Base-by-base conservation (phyloP, 2,329 filamentous ascomycete genomes). In the Colletotrichum gloeosporioides region DNA sequence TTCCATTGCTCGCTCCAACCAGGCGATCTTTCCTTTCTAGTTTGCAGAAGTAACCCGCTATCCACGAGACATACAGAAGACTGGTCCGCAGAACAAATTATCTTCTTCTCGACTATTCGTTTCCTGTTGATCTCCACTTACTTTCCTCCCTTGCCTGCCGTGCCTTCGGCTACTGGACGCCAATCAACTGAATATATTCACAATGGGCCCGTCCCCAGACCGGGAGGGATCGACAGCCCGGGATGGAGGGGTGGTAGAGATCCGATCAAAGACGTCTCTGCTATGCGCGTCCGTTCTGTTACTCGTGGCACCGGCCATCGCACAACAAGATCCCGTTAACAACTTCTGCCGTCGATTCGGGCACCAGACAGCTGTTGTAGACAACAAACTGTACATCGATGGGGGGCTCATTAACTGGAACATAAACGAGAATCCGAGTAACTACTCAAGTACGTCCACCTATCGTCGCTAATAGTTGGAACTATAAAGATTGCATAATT, bases 301-400 rank as follows among this genome's bases (percentile, higher is more conserved):
- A 55, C 64, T 78, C 32, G n/a, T 49, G 36, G 31, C 22, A 3
- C 66, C 49, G 12, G 61, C 72, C 13, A 16, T 31, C 70, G 85
- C 84, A 68, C 86, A 88, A 76, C 82, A 87, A 73, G 87, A 92
- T 79, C 90, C 90, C 6, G 84, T 92, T 65, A 84, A 83, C 29
- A 86, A 91, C 81, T 93, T 90, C 73, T 90, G 89, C 78, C 83
- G 88, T 62, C 84, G 88, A 74, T 90, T 88, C 83, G 90, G 89
- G 61, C 92, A 93, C 80, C 90, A 92, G 80, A 91, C 90, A 9
- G 87, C 92, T 8, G 85, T 92, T 12, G 86, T 94, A 62, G 90
- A 92, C 80, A 83, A 88, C 57, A 89, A 87, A 77, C 83, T 94
- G 12, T 93, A 91, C 80, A 90, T 93, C 69, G 91, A 93, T 79